A percentile compares a stretch with the other conserved stretches of the same genome.
These are phyloP conservation scores for Astrothelium macrocarpum DNA, from an alignment of 495 filamentous ascomycete species.

Conservation along the genomic window DNA sequence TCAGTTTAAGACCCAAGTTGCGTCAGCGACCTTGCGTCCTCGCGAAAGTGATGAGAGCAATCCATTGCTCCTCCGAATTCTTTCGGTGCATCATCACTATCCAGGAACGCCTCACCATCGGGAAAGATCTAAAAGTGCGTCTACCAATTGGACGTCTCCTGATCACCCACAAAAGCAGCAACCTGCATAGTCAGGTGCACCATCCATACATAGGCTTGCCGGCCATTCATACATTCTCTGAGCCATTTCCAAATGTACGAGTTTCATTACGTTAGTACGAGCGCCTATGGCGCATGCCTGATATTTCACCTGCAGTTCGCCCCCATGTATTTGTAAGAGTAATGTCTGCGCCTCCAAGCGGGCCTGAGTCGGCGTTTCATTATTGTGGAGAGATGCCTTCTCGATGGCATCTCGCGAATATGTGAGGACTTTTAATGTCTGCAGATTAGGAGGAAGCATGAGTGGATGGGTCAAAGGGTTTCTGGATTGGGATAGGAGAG, in stretches of 20 bases:
- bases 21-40: too few species aligned
- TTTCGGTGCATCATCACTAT: not conserved
- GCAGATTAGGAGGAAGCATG: too few species aligned
- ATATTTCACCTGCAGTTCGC: not conserved
- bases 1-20: too few species aligned
- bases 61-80: too few species aligned
- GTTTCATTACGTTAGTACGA: not conserved
- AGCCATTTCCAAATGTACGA: not conserved
- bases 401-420: not conserved
- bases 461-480: too few species aligned
- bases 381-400: not conserved
- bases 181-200: too few species aligned
- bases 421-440: not conserved
- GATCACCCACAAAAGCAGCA: too few species aligned
- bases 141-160: too few species aligned
- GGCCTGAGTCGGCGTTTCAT: not conserved
- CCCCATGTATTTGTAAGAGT: slow-evolving; percentile 3
- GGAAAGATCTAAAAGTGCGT: not conserved
- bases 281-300: not conserved
- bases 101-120: not conserved
- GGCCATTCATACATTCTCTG: too few species aligned
- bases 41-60: not conserved
- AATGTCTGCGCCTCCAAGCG: not conserved
- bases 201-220: too few species aligned
- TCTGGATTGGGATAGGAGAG: too few species aligned